These are phyloP conservation scores for Symmetrospora coprosmae DNA, from an alignment of 768 basidiomycete species.

Conservation along the genomic window DNA sequence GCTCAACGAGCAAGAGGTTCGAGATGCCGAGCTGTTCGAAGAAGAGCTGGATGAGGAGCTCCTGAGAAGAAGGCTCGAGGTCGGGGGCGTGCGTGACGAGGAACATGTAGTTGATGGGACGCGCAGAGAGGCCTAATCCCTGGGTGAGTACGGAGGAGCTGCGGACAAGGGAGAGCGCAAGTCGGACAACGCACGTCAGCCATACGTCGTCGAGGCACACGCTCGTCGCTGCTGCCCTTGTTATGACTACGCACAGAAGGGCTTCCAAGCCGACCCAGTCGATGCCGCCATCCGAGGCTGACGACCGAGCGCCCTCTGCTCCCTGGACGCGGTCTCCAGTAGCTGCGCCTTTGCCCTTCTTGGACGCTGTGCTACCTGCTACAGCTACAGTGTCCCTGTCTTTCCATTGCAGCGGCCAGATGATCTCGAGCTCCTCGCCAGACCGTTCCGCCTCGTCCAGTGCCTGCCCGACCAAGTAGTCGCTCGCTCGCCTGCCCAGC, in stretches of 20 bases:
- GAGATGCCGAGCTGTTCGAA: constrained; percentile 88
- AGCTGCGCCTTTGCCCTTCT: not conserved
- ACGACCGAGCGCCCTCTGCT: constrained; percentile 31
- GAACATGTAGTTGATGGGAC: constrained; percentile 75
- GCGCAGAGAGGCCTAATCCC: constrained; percentile 58
- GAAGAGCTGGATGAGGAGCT: constrained; percentile 65
- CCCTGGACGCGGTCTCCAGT: not conserved
- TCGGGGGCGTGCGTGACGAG: constrained; percentile 56
- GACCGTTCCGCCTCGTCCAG: constrained; percentile 65
- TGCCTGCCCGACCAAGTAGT: constrained; percentile 67
- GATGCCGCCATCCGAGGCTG: constrained; percentile 47
- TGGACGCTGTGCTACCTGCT: not conserved
- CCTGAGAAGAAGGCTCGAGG: constrained; percentile 53
- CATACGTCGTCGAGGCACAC: too few species aligned
- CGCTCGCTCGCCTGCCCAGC: constrained; percentile 37
- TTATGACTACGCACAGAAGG: constrained; percentile 65
- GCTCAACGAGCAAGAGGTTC: constrained; percentile 63
- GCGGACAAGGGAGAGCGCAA: too few species aligned
- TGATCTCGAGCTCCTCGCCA: constrained; percentile 58
- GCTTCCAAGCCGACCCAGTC: constrained; percentile 81
- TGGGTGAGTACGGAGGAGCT: constrained; percentile 78
- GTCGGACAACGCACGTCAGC: too few species aligned
- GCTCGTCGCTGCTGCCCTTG: not conserved
- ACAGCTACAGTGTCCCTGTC: not conserved
- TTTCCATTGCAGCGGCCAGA: constrained; percentile 53